Conservation (phyloP, 495 filamentous ascomycete genomes). For the Podospora appendiculata region DNA sequence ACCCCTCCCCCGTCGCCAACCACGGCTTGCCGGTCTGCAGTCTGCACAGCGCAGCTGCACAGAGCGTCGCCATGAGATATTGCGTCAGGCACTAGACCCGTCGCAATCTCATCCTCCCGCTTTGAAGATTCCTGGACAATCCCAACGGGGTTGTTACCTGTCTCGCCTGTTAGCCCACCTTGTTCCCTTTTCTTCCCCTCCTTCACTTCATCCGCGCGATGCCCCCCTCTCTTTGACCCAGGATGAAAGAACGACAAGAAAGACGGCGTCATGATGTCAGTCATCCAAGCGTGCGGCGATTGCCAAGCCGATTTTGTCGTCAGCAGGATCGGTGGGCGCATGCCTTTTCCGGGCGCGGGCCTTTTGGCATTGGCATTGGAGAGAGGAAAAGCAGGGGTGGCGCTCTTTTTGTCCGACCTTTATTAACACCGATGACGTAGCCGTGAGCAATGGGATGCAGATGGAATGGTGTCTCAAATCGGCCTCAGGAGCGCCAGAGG, state of each 20-base stretch:
- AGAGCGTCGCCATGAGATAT: background rate
- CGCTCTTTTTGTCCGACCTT: slow-evolving; percentile 12
- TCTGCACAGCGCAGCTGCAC: background rate
- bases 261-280: background rate
- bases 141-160: background rate
- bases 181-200: background rate
- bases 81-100: slow-evolving; percentile 12
- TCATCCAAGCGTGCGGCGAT: background rate
- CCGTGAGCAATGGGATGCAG: slow-evolving; percentile 7
- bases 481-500: slow-evolving; percentile 8
- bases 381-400: slow-evolving; percentile 7
- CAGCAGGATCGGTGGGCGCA: slow-evolving; percentile 1
- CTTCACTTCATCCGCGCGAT: too few relatives aligned
- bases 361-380: background rate
- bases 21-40: slow-evolving; percentile 1
- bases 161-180: too few relatives aligned
- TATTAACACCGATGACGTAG: slow-evolving; percentile 27
- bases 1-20: background rate
- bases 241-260: too few relatives aligned
- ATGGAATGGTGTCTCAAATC: slow-evolving; percentile 20
- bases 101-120: background rate
- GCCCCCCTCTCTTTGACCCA: too few relatives aligned
- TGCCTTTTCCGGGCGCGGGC: background rate
- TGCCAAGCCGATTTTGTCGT: background rate
- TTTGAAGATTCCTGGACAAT: background rate